phyloP scores from a whole-genome alignment of 257 asterid species.

The Solanum peruvianum region DNA sequence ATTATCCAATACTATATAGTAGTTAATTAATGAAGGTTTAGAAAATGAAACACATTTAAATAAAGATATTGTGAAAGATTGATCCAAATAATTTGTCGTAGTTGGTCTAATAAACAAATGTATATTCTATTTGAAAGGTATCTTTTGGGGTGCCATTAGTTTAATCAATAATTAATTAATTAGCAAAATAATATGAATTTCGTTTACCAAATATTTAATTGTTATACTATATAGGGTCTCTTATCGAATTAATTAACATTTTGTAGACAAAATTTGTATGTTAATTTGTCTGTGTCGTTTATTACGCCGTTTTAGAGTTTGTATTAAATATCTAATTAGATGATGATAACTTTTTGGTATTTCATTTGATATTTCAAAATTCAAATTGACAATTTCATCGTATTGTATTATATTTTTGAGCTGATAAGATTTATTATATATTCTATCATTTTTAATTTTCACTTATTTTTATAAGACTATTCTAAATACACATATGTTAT shows the following conservation, averaged over 20 bases:
- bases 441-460: not conserved
- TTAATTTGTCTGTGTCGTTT: not conserved
- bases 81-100: not conserved
- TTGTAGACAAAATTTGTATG: not conserved
- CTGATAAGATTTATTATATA: not conserved
- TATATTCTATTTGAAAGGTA: not conserved
- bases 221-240: not conserved
- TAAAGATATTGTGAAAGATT: not conserved
- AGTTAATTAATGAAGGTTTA: not conserved
- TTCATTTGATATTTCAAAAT: not conserved
- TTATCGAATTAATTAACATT: not conserved
- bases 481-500: not conserved
- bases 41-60: not conserved
- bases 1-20: too few relatives aligned
- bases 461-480: not conserved
- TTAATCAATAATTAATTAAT: not conserved
- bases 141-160: not conserved
- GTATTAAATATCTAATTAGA: not conserved
- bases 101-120: not conserved
- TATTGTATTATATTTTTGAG: not conserved
- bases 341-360: not conserved
- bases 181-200: not conserved
- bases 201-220: not conserved
- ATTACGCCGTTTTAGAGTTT: not conserved
- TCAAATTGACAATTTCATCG: not conserved